Percentiles rank a stretch among this genome's conserved stretches.
Conservation (phyloP, 208 protist genomes). For the Angomonas desouzai region DNA sequence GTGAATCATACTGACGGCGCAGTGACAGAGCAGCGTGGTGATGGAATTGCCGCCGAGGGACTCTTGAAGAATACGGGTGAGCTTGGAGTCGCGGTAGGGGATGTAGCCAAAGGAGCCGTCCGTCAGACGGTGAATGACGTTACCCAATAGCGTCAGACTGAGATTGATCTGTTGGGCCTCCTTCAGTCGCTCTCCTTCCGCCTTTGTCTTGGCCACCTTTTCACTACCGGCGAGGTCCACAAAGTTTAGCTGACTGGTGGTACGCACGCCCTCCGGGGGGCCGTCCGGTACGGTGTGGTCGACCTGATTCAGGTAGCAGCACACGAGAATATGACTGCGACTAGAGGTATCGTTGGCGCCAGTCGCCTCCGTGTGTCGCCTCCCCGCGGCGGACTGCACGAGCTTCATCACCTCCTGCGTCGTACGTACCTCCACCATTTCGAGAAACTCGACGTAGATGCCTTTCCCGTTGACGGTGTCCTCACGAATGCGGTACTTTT, state of each 20-base stretch:
- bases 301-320: constrained; percentile 36
- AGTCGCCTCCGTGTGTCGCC: constrained; percentile 34
- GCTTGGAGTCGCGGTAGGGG: constrained; percentile 67
- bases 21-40: constrained; percentile 58
- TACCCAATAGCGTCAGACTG: constrained; percentile 78
- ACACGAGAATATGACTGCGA: constrained; percentile 63
- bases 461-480: constrained; percentile 22
- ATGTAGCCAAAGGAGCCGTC: constrained; percentile 43
- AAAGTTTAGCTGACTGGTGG: constrained; percentile 45
- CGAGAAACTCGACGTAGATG: constrained; percentile 40
- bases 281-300: constrained; percentile 15
- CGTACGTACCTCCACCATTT: constrained; percentile 20
- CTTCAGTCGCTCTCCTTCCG: constrained; percentile 34
- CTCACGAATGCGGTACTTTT: constrained; percentile 42
- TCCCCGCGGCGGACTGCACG: constrained; percentile 24
- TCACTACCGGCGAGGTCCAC: constrained; percentile 89
- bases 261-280: constrained; percentile 16
- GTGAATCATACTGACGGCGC: constrained; percentile 20
- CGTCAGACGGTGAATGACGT: constrained; percentile 75
- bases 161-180: constrained; percentile 83
- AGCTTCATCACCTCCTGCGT: constrained; percentile 30
- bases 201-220: constrained; percentile 52
- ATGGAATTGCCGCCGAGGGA: constrained; percentile 54
- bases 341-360: constrained; percentile 61
- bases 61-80: constrained; percentile 67